Evolutionary conservation across 2,329 filamentous ascomycete genomes (phyloP), one percentile per base, ranked within the genome.

Genomic region (Aspergillus quadricinctus): DNA sequence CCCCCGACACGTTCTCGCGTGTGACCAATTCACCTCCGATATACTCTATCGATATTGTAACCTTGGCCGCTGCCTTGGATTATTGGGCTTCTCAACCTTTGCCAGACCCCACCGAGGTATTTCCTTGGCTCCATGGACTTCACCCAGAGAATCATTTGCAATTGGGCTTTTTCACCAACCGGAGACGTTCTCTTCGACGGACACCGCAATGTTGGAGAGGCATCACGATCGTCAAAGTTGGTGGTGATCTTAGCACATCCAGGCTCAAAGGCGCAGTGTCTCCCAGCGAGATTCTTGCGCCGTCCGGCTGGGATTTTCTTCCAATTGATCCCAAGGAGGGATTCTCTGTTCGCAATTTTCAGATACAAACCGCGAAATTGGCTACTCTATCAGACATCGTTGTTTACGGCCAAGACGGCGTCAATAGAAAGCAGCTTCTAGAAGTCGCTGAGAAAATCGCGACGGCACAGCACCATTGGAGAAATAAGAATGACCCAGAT

Each of bases 341-440:
- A 8, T 97, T 97, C 70, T 96, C 91, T 4, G 92, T 97, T 46
- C 86, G 94, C 48, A 97, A 97, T 72, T 99, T 99, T 69, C 93
- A 97, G 66, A 97, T 97, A 41, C 94, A 99, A 73, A 83, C 90
- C 0, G 89, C 89, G 57, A 99, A 99, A 72, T 79, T 90, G 62
- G 92, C 92, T 54, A 85, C 89, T 62, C 83, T 94, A 8, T 97
- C 92, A 0, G 94, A 99, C 71, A 90, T 99, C 61, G 83, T 99
- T 43, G 84, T 99, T 1, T 99, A 99, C 69, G 91, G 91, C 11
- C 88, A 93, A 54, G 83, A 90, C 61, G 76, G 79, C 40, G 80
- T 80, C 1, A 75, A 82, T 27, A 82, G 83, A 48, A 81, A 83
- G 53, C 86, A 87, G 55, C 77, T 96, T 71, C 65, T 89, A 75